These are phyloP conservation scores for Sugiyamaella paludigena DNA, from an alignment of 1,139 yeast genomes.

Conservation along the genomic window DNA sequence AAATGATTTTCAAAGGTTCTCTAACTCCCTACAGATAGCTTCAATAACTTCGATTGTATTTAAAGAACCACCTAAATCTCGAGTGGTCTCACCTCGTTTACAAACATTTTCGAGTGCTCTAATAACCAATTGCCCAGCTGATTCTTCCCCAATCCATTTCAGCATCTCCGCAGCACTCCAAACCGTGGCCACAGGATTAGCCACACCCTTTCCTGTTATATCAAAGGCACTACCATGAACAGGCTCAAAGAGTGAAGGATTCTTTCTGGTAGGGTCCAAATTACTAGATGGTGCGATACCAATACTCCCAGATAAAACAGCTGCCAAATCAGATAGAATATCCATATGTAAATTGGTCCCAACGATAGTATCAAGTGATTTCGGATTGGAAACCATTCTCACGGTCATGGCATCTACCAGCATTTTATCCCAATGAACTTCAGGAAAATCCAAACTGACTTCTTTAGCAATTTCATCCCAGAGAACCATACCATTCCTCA, in stretches of 20 bases:
- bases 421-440: slow-evolving; percentile 59
- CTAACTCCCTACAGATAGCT: background rate
- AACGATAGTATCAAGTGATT: slow-evolving; percentile 91
- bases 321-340: slow-evolving; percentile 91
- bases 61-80: slow-evolving; percentile 1
- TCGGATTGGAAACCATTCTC: slow-evolving; percentile 43
- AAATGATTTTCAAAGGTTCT: background rate
- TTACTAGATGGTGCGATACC: slow-evolving; percentile 98
- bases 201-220: slow-evolving; percentile 94
- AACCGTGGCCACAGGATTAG: slow-evolving; percentile 83
- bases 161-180: slow-evolving; percentile 11
- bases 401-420: slow-evolving; percentile 12
- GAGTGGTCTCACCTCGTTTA: slow-evolving; percentile 2
- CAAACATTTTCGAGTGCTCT: slow-evolving; percentile 6
- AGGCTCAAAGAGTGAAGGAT: slow-evolving; percentile 94
- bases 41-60: slow-evolving; percentile 1
- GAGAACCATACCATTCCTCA: slow-evolving; percentile 96
- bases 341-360: slow-evolving; percentile 98
- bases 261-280: slow-evolving; percentile 69
- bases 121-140: slow-evolving; percentile 2
- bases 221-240: slow-evolving; percentile 99
- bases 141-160: slow-evolving; percentile 7
- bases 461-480: slow-evolving; percentile 72
- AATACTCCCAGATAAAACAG: slow-evolving; percentile 95
- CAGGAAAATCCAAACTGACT: slow-evolving; percentile 86